A percentile compares a stretch with the other conserved stretches of the same genome.
Evolutionary conservation across 2,329 filamentous ascomycete species (phyloP).

Genomic region (Diplodia sapinea): DNA sequence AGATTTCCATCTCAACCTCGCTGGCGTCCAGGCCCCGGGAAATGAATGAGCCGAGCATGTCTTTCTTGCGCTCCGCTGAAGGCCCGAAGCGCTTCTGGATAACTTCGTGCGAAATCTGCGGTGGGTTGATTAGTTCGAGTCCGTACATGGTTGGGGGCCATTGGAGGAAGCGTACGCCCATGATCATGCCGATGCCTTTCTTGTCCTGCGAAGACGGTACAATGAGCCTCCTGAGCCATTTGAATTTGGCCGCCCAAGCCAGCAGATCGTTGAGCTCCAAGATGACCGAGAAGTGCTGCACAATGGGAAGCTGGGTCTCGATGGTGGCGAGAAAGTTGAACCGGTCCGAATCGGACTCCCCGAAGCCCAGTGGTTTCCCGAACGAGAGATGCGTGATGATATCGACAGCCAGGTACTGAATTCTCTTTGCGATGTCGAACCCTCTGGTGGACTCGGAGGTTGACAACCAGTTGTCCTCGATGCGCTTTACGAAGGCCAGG

Average conservation of each 20-base stretch:
- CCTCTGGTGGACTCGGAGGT: conserved; percentile 40
- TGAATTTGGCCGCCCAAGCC: background rate
- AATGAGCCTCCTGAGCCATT: background rate
- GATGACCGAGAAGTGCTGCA: conserved; percentile 9
- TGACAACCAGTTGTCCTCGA: conserved; percentile 31
- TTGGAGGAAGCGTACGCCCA: conserved; percentile 26
- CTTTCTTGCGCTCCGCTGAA: conserved; percentile 49
- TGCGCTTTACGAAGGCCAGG: background rate
- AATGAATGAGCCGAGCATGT: conserved; percentile 63
- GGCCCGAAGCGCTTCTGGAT: conserved; percentile 56
- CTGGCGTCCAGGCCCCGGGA: conserved; percentile 48
- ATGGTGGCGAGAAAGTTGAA: conserved; percentile 54
- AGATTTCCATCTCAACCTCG: conserved; percentile 53
- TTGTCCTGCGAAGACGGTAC: conserved; percentile 1
- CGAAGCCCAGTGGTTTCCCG: conserved; percentile 56
- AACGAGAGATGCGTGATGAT: conserved; percentile 51
- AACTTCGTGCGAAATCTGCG: conserved; percentile 46
- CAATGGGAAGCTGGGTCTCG: conserved; percentile 8
- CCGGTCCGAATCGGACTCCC: conserved; percentile 54
- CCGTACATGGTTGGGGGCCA: no score
- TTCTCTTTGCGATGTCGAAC: conserved; percentile 45
- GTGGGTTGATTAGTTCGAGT: background rate
- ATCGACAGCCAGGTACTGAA: conserved; percentile 51
- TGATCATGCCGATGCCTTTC: conserved; percentile 34
- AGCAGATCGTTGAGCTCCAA: conserved; percentile 3